Percentiles rank a stretch among this genome's conserved stretches.
Conservation (phyloP, 2,329 filamentous ascomycete genomes). For the Hysterium pulicare region DNA sequence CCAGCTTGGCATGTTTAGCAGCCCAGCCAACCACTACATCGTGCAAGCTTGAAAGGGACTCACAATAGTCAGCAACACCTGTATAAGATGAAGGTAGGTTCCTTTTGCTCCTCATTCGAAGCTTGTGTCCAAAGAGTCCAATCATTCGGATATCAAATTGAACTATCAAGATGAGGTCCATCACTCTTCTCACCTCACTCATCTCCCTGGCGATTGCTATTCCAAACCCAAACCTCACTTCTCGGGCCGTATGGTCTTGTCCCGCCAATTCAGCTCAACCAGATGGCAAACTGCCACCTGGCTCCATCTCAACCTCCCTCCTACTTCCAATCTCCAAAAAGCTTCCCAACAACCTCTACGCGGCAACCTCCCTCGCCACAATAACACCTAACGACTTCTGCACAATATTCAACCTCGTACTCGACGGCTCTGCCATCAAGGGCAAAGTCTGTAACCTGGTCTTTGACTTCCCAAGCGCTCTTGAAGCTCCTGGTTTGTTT, state of each 20-base stretch:
- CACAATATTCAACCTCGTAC: conserved; percentile 28
- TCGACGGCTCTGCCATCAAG: conserved; percentile 16
- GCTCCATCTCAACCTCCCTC: conserved; percentile 15
- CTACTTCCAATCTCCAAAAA: conserved; percentile 21
- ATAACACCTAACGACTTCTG: conserved; percentile 26
- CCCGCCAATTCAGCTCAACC: conserved; percentile 19
- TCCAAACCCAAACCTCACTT: conserved; percentile 28
- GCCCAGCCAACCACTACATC: too few relatives aligned
- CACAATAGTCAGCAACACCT: too few relatives aligned
- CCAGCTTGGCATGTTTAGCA: too few relatives aligned
- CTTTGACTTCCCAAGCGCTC: conserved; percentile 22
- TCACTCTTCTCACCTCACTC: conserved; percentile 30
- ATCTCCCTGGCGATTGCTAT: conserved; percentile 36
- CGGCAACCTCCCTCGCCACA: conserved; percentile 13
- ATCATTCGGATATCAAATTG: too few relatives aligned
- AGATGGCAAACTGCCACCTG: conserved; percentile 19
- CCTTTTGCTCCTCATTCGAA: too few relatives aligned
- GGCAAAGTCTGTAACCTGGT: conserved; percentile 29
- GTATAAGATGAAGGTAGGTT: too few relatives aligned
- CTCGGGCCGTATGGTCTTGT: too few relatives aligned
- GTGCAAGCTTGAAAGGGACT: too few relatives aligned
- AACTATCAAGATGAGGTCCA: conserved; percentile 22
- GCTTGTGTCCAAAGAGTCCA: too few relatives aligned
- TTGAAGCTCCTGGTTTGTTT: conserved; percentile 15
- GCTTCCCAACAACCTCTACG: conserved; percentile 18